Evolutionary conservation across 805 yeast species (phyloP), one percentile per base, ranked within the genome.

Genomic region (Lipomyces sp.): DNA sequence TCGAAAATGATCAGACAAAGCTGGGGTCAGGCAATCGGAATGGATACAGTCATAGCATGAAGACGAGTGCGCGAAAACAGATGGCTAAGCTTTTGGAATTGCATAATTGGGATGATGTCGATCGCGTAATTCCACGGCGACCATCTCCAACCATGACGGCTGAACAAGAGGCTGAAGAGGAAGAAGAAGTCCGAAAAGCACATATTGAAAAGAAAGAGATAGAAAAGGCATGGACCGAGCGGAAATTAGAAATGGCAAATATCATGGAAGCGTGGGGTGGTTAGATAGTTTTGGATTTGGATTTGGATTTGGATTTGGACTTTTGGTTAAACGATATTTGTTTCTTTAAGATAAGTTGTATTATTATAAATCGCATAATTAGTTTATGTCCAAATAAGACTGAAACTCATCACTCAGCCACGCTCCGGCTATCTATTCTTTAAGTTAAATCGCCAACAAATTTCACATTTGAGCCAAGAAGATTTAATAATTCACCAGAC

Each of bases 51-150:
- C 29, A 53, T 29, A 62, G 57, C 57, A 42, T 62, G 37, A 62
- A 53, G 33, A 62, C 48, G 34, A 62, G 64, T 55, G 64, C 64
- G 35, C 55, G 63, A 11, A 59, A 56, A 29, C 35, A 53, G 11
- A 53, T 64, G 59, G 57, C 59, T 11, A 29, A 34, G 8, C 10
- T 11, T 32, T 35, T 64, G n/a, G 34, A 37, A 8, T 24, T 30
- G 2, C 45, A 55, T 13, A 57, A 59, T 50, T 64, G 66, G 64
- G 42, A 18, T 4, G 66, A 64, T 18, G 48, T 42, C 24, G 48
- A 2, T 3, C 48, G n/a, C 24, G 48, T 42, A 2, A 37, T 57
- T 18, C 51, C 60, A 11, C 32, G 4, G 18, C 48, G 53, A 11
- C 60, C 60, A 6, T 37, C 37, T 24, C 60, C 60, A n/a, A 11